A percentile compares a stretch with the other conserved stretches of the same genome.
Evolutionary conservation across 2,329 filamentous ascomycete species (phyloP).

Genomic region (Aspergillus caelatus): DNA sequence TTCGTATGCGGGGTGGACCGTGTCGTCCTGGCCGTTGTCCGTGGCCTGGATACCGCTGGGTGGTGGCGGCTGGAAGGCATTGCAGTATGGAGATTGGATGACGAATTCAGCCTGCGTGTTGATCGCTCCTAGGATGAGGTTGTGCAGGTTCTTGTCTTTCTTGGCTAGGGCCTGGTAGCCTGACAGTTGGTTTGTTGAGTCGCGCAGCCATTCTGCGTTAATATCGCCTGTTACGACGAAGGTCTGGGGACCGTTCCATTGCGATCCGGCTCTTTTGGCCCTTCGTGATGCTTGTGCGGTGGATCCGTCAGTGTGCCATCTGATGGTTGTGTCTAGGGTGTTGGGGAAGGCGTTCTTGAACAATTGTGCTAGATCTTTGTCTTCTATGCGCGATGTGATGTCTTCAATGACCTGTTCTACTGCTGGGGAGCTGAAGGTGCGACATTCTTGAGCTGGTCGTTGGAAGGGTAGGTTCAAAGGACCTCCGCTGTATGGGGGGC

Average conservation of each 20-base stretch:
- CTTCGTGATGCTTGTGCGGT: slow-evolving; percentile 40
- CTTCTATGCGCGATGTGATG: slow-evolving; percentile 75
- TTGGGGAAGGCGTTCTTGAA: slow-evolving; percentile 97
- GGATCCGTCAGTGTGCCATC: slow-evolving; percentile 74
- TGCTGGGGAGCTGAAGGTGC: slow-evolving; percentile 82
- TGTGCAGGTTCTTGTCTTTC: slow-evolving; percentile 76
- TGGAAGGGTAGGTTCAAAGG: slow-evolving; percentile 82
- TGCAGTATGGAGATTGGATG: slow-evolving; percentile 94
- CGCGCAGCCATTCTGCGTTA: slow-evolving; percentile 87
- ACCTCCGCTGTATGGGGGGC: slow-evolving; percentile 77
- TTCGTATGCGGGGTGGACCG: slow-evolving; percentile 85
- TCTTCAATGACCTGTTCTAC: slow-evolving; percentile 89
- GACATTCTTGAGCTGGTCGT: slow-evolving; percentile 76
- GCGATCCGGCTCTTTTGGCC: slow-evolving; percentile 54
- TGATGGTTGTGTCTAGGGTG: slow-evolving; percentile 84
- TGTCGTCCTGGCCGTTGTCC: slow-evolving; percentile 79
- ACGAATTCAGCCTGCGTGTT: slow-evolving; percentile 96
- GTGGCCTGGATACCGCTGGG: slow-evolving; percentile 73
- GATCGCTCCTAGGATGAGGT: slow-evolving; percentile 86
- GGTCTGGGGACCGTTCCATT: slow-evolving; percentile 83
- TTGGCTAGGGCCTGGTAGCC: slow-evolving; percentile 86
- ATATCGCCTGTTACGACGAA: slow-evolving; percentile 95
- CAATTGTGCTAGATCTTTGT: slow-evolving; percentile 84
- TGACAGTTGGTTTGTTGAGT: slow-evolving; percentile 89
- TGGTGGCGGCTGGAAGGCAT: slow-evolving; percentile 93